These are phyloP conservation scores for Musa troglodytarum DNA, from an alignment of 176 grass and related monocot species.

Conservation along the genomic window DNA sequence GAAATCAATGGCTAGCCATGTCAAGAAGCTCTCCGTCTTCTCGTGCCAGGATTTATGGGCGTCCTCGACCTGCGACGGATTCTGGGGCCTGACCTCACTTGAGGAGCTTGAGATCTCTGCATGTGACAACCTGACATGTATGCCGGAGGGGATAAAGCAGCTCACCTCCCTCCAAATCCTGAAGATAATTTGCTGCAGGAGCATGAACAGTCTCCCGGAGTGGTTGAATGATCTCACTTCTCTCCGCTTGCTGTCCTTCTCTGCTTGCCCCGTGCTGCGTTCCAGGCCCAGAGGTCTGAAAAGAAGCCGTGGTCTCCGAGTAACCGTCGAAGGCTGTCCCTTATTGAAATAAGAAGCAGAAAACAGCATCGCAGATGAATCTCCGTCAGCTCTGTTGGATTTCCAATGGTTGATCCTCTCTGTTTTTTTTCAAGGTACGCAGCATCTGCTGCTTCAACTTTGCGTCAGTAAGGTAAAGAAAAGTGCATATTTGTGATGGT, in stretches of 20 bases:
- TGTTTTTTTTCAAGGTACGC: too few species aligned
- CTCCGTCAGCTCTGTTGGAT: background rate
- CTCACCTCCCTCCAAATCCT: constrained; percentile 29
- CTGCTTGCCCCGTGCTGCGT: constrained; percentile 29
- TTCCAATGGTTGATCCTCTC: background rate
- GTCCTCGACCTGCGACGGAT: constrained; percentile 18
- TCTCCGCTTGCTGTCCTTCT: constrained; percentile 30
- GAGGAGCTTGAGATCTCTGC: constrained; percentile 32
- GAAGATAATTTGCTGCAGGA: constrained; percentile 28
- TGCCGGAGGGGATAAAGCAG: constrained; percentile 30
- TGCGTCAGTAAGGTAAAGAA: background rate
- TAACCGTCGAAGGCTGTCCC: background rate
- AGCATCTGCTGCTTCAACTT: too few species aligned
- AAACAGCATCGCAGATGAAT: background rate
- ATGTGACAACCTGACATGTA: constrained; percentile 26
- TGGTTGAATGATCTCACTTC: constrained; percentile 34
- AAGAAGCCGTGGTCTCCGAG: background rate
- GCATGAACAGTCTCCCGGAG: constrained; percentile 36
- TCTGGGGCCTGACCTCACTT: constrained; percentile 30
- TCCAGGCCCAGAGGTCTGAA: constrained; percentile 21
- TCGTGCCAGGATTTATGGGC: constrained; percentile 30
- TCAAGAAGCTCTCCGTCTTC: constrained; percentile 12
- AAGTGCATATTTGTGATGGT: background rate
- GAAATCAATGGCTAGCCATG: background rate
- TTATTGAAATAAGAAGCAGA: background rate